A percentile compares a stretch with the other conserved stretches of the same genome.
Evolutionary conservation across 2,329 filamentous ascomycete species (phyloP).

Genomic region (Mariannaea elegans): DNA sequence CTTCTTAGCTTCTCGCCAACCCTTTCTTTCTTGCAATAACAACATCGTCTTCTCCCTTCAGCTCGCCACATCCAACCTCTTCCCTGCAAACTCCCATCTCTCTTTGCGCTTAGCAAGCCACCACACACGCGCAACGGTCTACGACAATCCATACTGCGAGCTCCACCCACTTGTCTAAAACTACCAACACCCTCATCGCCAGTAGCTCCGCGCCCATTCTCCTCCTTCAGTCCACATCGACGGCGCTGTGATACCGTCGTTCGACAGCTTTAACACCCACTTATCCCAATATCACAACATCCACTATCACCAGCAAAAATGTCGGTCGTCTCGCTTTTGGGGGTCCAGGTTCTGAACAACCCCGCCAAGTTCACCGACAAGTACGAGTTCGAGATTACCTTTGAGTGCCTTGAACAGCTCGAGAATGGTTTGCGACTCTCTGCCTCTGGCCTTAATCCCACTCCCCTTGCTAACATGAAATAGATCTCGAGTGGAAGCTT

Average conservation of each 20-base stretch:
- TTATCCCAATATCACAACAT: neutral
- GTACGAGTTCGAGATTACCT: slow-evolving; percentile 98
- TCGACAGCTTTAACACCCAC: neutral
- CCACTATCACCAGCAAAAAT: slow-evolving; percentile 58
- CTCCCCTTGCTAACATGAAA: slow-evolving; percentile 27
- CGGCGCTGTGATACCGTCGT: neutral
- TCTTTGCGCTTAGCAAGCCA: neutral
- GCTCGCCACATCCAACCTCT: neutral
- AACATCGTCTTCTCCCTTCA: neutral
- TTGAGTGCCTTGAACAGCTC: slow-evolving; percentile 93
- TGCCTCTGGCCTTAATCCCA: neutral
- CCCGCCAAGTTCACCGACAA: slow-evolving; percentile 91
- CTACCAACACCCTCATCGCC: slow-evolving; percentile 12
- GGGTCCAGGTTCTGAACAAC: slow-evolving; percentile 97
- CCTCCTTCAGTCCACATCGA: slow-evolving; percentile 15
- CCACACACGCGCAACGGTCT: neutral
- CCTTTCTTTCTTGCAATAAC: slow-evolving; percentile 16
- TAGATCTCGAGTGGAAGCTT: slow-evolving; percentile 98
- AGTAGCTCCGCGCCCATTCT: slow-evolving; percentile 14
- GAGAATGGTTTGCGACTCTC: slow-evolving; percentile 75
- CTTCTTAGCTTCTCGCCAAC: slow-evolving; percentile 16
- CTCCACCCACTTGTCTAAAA: slow-evolving; percentile 18
- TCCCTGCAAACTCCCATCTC: neutral
- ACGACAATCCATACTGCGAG: slow-evolving; percentile 15
- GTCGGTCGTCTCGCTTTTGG: slow-evolving; percentile 96